Base-by-base conservation (phyloP, 2,329 filamentous ascomycete species). In the Pezicula rhizophila region DNA sequence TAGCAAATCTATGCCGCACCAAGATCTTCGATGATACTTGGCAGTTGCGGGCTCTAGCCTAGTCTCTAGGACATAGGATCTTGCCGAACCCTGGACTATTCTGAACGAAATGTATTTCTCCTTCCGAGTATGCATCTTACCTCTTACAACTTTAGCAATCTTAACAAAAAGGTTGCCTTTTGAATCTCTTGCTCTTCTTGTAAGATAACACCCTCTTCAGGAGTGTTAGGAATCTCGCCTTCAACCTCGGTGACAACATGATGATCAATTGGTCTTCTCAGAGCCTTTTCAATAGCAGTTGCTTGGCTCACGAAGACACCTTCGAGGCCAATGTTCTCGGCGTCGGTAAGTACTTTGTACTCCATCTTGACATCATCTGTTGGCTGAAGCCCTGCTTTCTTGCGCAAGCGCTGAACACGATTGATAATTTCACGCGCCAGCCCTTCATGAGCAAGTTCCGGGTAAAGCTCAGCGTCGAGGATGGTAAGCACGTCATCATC, bases 311-410 rank as follows among this genome's bases (percentile, higher is more conserved):
- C 74, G 62, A 95, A 89, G 2, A 84, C 83, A 47, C 77, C 74
- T 49, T 77, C 80, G 20, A 96, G 68, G 5, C 88, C 89, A 51
- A 91, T 77, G 40, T 80, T 77, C 2, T 93, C 87, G 0, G 88
- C 87, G 63, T 96, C 90, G 7, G 80, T 77, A 43, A 95, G 70
- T 5, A 97, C 82, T 50, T 77, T 77, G 71, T 96, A 97, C 67
- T 95, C 87, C 87, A 99, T 96, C 71, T 86, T 88, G 54, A 99
- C 84, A 63, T 97, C 93, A 63, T 99, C 93, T 0, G 92, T 97
- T 1, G 90, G 83, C 55, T 91, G 82, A 46, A 99, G 75, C 1
- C 89, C 89, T 7, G 91, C 91, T 74, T 93, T 93, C 80, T 99
- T 99, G 57, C 93, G 84, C 54, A 97, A 75, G 57, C 88, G 81